These are phyloP conservation scores for Hypoxylon intermedium DNA, from an alignment of 495 filamentous ascomycete species.

Conservation along the genomic window DNA sequence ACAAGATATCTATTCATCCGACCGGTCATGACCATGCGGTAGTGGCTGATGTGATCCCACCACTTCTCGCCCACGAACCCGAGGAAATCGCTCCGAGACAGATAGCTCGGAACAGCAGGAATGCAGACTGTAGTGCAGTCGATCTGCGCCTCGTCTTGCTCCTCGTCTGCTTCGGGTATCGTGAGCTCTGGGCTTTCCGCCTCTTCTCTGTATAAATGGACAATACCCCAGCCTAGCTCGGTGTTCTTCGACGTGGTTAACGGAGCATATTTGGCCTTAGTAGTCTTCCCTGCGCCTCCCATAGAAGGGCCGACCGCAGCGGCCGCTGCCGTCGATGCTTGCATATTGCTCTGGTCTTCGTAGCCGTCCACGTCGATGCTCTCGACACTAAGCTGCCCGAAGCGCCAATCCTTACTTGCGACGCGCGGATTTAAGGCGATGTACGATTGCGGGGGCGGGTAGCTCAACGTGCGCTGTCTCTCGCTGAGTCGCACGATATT, in stretches of 20 bases:
- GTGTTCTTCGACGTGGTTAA: slow-evolving; percentile 72
- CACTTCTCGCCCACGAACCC: slow-evolving; percentile 93
- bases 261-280: slow-evolving; percentile 81
- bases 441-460: slow-evolving; percentile 42
- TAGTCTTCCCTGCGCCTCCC: slow-evolving; percentile 51
- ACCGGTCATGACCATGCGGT: slow-evolving; percentile 91
- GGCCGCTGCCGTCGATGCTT: slow-evolving; percentile 43
- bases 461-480: slow-evolving; percentile 41
- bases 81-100: slow-evolving; percentile 88
- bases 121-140: slow-evolving; percentile 93
- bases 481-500: slow-evolving; percentile 42
- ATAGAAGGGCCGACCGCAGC: slow-evolving; percentile 53
- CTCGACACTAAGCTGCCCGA: slow-evolving; percentile 52
- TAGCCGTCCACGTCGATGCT: slow-evolving; percentile 47
- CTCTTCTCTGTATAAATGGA: slow-evolving; percentile 89
- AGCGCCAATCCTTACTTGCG: slow-evolving; percentile 56
- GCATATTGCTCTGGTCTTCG: slow-evolving; percentile 24
- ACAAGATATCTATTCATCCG: slow-evolving; percentile 94
- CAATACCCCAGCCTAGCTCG: slow-evolving; percentile 89
- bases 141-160: slow-evolving; percentile 52
- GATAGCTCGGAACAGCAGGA: slow-evolving; percentile 90
- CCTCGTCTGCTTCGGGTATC: slow-evolving; percentile 41
- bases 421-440: slow-evolving; percentile 48
- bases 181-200: slow-evolving; percentile 68
- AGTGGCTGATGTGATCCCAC: slow-evolving; percentile 87